phyloP scores from a whole-genome alignment of 768 basidiomycete species.

The Pleurotus tuber-regium region DNA sequence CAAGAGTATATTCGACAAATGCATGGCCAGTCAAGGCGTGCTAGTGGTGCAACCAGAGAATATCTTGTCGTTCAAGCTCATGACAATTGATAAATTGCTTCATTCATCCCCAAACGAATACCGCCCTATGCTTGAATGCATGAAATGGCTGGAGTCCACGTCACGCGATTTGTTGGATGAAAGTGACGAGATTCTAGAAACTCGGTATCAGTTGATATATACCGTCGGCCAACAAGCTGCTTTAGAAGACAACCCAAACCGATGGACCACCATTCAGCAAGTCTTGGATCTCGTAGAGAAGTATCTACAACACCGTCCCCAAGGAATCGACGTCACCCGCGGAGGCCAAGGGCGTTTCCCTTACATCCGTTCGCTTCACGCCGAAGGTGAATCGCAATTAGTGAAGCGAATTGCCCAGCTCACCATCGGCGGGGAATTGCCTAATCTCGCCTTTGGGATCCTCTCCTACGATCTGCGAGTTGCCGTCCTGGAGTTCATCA shows the following conservation, averaged over 20 bases:
- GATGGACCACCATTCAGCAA: constrained; percentile 40
- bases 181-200: constrained; percentile 46
- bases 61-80: constrained; percentile 47
- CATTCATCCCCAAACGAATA: constrained; percentile 5
- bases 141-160: constrained; percentile 23
- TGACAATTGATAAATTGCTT: constrained; percentile 37
- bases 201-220: constrained; percentile 48
- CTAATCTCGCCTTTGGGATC: constrained; percentile 17
- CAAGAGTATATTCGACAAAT: constrained; percentile 32
- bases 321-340: constrained; percentile 18
- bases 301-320: constrained; percentile 9
- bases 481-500: constrained; percentile 23
- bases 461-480: constrained; percentile 16
- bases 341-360: constrained; percentile 9
- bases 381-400: constrained; percentile 15
- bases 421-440: constrained; percentile 18
- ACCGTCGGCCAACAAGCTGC: constrained; percentile 35
- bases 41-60: constrained; percentile 53
- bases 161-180: constrained; percentile 44
- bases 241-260: constrained; percentile 38
- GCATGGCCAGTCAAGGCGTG: constrained; percentile 37
- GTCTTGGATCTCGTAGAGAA: constrained; percentile 29
- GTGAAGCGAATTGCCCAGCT: constrained; percentile 15
- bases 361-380: constrained; percentile 18
- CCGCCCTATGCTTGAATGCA: constrained; percentile 20